A percentile compares a stretch with the other conserved stretches of the same genome.
phyloP scores from a whole-genome alignment of 441 rosid species.

The Arabidopsis hybrid region DNA sequence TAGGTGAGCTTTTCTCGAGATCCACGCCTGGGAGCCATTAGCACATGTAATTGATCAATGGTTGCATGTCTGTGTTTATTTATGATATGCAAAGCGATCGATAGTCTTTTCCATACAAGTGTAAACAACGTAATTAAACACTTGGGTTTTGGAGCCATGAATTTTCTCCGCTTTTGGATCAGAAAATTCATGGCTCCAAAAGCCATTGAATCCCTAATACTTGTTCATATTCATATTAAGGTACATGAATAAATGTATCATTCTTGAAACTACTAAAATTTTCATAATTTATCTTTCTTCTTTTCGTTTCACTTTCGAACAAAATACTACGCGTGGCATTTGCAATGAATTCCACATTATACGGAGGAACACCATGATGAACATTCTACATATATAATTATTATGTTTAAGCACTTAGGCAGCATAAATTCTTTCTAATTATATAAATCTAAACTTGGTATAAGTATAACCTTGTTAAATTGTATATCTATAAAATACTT shows the following conservation, averaged over 20 bases:
- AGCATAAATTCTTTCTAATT: constrained; percentile 38
- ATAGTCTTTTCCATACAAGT: too few relatives aligned
- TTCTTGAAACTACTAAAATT: constrained; percentile 35
- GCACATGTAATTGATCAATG: too few relatives aligned
- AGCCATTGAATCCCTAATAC: too few relatives aligned
- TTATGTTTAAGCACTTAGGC: constrained; percentile 30
- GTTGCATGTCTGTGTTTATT: too few relatives aligned
- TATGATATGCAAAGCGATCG: too few relatives aligned
- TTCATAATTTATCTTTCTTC: constrained; percentile 29
- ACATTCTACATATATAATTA: constrained; percentile 16
- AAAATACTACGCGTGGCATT: constrained; percentile 28
- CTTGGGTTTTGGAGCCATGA: too few relatives aligned
- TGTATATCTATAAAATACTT: constrained; percentile 2
- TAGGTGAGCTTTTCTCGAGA: too few relatives aligned
- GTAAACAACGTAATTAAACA: too few relatives aligned
- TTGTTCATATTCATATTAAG: constrained; percentile 4
- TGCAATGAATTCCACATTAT: constrained; percentile 28
- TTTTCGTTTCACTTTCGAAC: constrained; percentile 18
- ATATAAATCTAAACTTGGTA: constrained; percentile 6
- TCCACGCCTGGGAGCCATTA: too few relatives aligned
- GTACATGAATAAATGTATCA: neutral
- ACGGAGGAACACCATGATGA: constrained; percentile 38
- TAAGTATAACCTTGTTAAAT: constrained; percentile 19
- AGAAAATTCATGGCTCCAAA: too few relatives aligned
- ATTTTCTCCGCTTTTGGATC: too few relatives aligned